Evolutionary conservation across 352 stramenopile genomes (phyloP), one percentile per base, ranked within the genome.

Genomic region (Phytophthora pisi): DNA sequence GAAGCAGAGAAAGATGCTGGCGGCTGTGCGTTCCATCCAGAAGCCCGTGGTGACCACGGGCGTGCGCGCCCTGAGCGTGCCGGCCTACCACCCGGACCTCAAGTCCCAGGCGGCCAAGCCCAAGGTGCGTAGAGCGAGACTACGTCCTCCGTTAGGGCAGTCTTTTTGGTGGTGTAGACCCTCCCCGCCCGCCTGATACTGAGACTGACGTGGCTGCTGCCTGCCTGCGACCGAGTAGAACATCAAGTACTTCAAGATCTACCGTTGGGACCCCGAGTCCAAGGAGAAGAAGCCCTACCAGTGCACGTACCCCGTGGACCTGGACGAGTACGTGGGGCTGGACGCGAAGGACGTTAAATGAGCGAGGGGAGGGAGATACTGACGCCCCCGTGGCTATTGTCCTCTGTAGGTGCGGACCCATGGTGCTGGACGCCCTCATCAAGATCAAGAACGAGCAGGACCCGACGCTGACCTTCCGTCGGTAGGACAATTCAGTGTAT

Each of bases 381-480:
- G 4, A 58, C 20, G 46, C 24, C 5, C 24, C 24, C 28, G 49
- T 46, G 20, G n/a, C 10, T 53, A 49, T 51, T 61, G 18, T 51
- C 36, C 11, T 28, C n/a, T 75, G 30, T 52, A 96, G 89, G 20
- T 97, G 97, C 66, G 97, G 97, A 13, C 97, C 97, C 26, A 99
- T 99, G 98, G 93, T 99, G 46, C 81, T 99, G 51, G 98, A 99
- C 75, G 98, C 97, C n/a, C 80, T 99, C 18, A 88, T 99, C 62
- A 99, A 99, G 85, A 99, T 99, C 73, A 99, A 99, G 87, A 98
- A 98, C 74, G 97, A 99, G 68, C 93, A 99, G 84, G 97, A 99
- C 86, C 95, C 97, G 5, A 99, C 97, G 46, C 82, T 99, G 16
- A 99, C 98, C 47, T 99, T 99, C 83, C 95, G 98, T 43, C 90